phyloP scores from a whole-genome alignment of 768 basidiomycete species.

The Leccinum ochraceum region DNA sequence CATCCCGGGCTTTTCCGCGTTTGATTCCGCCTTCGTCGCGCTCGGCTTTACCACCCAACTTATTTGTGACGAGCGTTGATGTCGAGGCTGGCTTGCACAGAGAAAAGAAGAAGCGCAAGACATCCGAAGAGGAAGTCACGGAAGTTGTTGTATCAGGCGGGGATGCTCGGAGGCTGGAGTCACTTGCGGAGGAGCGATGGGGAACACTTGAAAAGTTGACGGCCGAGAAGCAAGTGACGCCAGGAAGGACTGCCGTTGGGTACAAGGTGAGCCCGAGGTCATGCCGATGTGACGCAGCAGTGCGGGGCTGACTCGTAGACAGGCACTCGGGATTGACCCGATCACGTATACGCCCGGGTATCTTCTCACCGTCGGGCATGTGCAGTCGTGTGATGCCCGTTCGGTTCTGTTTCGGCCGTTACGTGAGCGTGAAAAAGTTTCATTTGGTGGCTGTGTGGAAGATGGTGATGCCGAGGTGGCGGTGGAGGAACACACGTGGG shows the following conservation, averaged over 20 bases:
- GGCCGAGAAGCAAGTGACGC: constrained; percentile 26
- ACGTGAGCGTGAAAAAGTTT: constrained; percentile 21
- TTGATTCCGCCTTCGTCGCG: constrained; percentile 68
- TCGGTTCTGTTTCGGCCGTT: constrained; percentile 20
- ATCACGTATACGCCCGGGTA: constrained; percentile 60
- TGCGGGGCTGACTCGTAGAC: background rate
- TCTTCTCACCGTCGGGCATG: constrained; percentile 46
- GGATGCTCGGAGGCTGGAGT: constrained; percentile 10
- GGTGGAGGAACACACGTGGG: constrained; percentile 29
- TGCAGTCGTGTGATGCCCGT: constrained; percentile 28
- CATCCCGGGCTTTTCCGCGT: constrained; percentile 26
- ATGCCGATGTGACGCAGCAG: background rate
- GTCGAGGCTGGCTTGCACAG: constrained; percentile 50
- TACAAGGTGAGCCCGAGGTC: constrained; percentile 46
- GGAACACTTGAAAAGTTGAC: constrained; percentile 23
- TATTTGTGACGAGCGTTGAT: constrained; percentile 74
- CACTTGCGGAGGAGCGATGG: constrained; percentile 21
- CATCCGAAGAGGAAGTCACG: constrained; percentile 33
- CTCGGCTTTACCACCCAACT: constrained; percentile 52
- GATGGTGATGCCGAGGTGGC: constrained; percentile 11
- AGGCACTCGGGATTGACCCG: constrained; percentile 64
- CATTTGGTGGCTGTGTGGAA: constrained; percentile 33
- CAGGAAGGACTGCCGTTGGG: constrained; percentile 38
- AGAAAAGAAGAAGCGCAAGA: constrained; percentile 40
- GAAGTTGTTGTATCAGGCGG: constrained; percentile 5